Evolutionary conservation across 2,329 filamentous ascomycete genomes (phyloP).

Genomic region (Stylonectria norvegica): DNA sequence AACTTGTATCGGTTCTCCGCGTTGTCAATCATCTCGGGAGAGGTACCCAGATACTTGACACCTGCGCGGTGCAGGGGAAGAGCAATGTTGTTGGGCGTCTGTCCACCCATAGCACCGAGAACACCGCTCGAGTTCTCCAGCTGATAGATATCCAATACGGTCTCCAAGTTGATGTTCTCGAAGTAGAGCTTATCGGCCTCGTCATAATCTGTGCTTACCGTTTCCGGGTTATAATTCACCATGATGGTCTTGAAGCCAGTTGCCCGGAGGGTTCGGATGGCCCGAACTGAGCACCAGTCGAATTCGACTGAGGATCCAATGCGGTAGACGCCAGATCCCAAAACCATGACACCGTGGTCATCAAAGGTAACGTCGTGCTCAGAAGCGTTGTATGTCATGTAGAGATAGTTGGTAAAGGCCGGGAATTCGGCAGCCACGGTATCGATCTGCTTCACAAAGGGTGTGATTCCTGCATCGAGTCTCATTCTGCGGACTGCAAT

Average conservation of each 20-base stretch:
- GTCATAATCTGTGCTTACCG: slow-evolving; percentile 85
- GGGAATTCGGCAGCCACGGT: slow-evolving; percentile 97
- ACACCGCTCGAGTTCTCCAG: slow-evolving; percentile 80
- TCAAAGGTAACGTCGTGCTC: slow-evolving; percentile 81
- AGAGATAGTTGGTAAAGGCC: slow-evolving; percentile 91
- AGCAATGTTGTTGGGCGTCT: slow-evolving; percentile 97
- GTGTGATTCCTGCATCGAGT: slow-evolving; percentile 80
- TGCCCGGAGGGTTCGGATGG: slow-evolving; percentile 83
- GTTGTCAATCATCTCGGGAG: slow-evolving; percentile 97
- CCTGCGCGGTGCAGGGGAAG: slow-evolving; percentile 83
- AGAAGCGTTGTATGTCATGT: slow-evolving; percentile 89
- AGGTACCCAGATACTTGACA: slow-evolving; percentile 90
- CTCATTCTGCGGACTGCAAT: slow-evolving; percentile 80
- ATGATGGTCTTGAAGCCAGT: slow-evolving; percentile 91
- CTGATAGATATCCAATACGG: slow-evolving; percentile 88
- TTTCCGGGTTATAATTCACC: slow-evolving; percentile 93
- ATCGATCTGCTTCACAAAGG: slow-evolving; percentile 96
- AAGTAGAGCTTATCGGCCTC: slow-evolving; percentile 95
- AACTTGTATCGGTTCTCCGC: slow-evolving; percentile 99
- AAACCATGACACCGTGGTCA: slow-evolving; percentile 92
- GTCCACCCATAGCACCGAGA: slow-evolving; percentile 92
- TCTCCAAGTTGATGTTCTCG: slow-evolving; percentile 90
- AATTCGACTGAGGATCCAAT: slow-evolving; percentile 98
- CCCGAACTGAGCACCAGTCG: slow-evolving; percentile 96
- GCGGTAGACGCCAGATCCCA: slow-evolving; percentile 92